Evolutionary conservation across 345 rosid species (phyloP), one percentile per base, ranked within the genome.

Genomic region (Citrus hindsii): DNA sequence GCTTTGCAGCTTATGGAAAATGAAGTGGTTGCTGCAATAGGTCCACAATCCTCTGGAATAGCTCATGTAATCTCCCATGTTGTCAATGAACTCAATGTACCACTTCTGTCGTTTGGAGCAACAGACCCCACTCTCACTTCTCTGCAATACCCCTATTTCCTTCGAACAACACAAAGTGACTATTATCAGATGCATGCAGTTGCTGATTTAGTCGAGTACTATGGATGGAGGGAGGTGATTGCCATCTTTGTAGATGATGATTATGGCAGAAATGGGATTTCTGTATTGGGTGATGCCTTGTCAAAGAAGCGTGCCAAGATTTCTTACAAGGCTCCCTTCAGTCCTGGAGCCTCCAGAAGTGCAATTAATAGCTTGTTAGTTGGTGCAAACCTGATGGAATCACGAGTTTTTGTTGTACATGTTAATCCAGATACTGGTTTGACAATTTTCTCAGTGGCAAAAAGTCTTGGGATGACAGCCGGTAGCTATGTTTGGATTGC

Each of bases 11-110:
- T 95, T 78, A 88, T 95, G 90, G 94, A 87, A 85, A 84, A 83
- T 63, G 88, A 88, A 25, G 90, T 95, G 30, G 87, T 90, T 63
- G 88, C 85, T 71, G 97, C 86, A 69, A 86, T 95, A 77, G 99
- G 99, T 77, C 99, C 99, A 33, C 98, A 93, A 73, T 95, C 98
- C 77, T 95, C 99, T 12, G 97, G 91, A 38, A 86, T 95, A 85
- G 94, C 96, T 77, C 99, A 93, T 78, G 79, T 93, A 72, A 88
- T 95, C 78, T 92, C 98, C 40, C 94, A 92, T 71, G 84, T 88
- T 61, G 92, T 84, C 65, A 88, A 89, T 42, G 93, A 90, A 79
- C 92, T 92, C 69, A 91, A 88, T 3, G 78, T 92, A 35, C 96
- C 93, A 4, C 89, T 92, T 73, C 85, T 92, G 28, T 92, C 96